phyloP scores from a whole-genome alignment of 768 basidiomycete species.

The Pulveroboletus sp. region DNA sequence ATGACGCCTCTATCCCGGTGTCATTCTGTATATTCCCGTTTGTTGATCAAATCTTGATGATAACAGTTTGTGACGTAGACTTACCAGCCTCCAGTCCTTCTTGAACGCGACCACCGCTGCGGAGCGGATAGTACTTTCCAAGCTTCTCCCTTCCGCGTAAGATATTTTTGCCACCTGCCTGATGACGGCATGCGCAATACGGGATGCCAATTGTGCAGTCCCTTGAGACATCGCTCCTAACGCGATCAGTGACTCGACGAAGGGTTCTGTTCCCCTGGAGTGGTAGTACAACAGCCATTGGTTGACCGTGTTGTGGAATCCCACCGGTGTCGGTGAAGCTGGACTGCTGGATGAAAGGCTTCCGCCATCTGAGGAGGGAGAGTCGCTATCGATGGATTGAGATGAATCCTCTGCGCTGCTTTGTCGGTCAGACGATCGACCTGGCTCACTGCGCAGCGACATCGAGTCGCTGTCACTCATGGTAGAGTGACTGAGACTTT shows the following conservation, averaged over 20 bases:
- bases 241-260: constrained; percentile 13
- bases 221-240: constrained; percentile 13
- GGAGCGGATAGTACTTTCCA: constrained; percentile 13
- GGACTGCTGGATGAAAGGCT: constrained; percentile 7
- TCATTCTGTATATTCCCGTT: constrained; percentile 10
- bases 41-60: background rate
- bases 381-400: background rate
- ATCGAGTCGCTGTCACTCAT: background rate
- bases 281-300: constrained; percentile 23
- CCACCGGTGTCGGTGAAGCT: background rate
- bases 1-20: constrained; percentile 1
- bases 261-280: constrained; percentile 11
- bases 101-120: constrained; percentile 14
- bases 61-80: background rate
- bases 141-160: constrained; percentile 6
- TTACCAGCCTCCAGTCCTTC: constrained; percentile 13
- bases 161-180: constrained; percentile 5
- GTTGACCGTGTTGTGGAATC: constrained; percentile 13
- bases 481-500: background rate
- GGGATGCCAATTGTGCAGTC: constrained; percentile 13
- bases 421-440: background rate
- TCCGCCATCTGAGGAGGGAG: constrained; percentile 8
- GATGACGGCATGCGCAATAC: constrained; percentile 10
- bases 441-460: background rate
- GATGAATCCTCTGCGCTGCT: background rate